Evolutionary conservation across 2,329 filamentous ascomycete genomes (phyloP).

Genomic region (Clarireedia paspali): DNA sequence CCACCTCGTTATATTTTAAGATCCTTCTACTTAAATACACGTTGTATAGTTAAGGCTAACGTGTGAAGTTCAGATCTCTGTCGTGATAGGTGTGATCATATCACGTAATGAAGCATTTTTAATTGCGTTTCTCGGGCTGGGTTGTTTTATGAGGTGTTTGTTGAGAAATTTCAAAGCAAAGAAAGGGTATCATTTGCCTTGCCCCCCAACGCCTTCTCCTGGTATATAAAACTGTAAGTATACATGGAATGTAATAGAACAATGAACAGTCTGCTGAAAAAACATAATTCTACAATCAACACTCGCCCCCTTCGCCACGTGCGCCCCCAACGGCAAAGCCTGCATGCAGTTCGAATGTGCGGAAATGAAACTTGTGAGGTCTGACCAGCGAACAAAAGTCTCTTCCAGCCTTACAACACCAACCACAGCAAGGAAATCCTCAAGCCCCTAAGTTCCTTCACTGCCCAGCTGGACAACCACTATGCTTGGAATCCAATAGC

Average conservation of each 20-base stretch:
- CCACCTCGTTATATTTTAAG: background rate
- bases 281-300: background rate
- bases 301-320: background rate
- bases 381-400: background rate
- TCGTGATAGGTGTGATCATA: too few relatives aligned
- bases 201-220: conserved; percentile 1
- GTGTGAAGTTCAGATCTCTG: too few relatives aligned
- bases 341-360: background rate
- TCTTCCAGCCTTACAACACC: background rate
- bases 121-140: background rate
- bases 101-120: too few relatives aligned
- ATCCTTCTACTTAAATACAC: background rate
- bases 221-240: background rate
- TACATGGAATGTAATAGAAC: background rate
- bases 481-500: conserved; percentile 3
- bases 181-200: conserved; percentile 6
- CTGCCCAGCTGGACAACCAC: background rate
- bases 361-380: background rate
- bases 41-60: too few relatives aligned
- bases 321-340: background rate
- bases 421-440: too few relatives aligned
- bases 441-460: too few relatives aligned
- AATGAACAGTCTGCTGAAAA: background rate
- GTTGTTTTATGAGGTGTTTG: background rate
- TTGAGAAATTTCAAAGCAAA: conserved; percentile 5